Evolutionary conservation across 495 filamentous ascomycete genomes (phyloP).

Genomic region (Penicillium mononematosum): DNA sequence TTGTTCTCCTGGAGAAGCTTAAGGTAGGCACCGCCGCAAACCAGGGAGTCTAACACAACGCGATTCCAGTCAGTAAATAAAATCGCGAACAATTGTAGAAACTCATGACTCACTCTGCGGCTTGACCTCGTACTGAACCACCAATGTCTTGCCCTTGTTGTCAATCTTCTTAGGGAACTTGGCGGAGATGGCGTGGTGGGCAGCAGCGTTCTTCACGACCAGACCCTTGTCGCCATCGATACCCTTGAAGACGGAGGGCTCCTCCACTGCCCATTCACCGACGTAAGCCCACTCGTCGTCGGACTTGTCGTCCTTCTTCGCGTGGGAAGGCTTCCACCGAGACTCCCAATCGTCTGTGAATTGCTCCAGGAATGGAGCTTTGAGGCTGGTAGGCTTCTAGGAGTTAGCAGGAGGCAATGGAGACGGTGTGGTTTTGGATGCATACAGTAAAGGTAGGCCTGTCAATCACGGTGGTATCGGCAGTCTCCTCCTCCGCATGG

Average conservation of each 20-base stretch:
- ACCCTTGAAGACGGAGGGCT: slow-evolving; percentile 87
- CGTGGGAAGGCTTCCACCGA: slow-evolving; percentile 89
- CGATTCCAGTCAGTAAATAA: not conserved
- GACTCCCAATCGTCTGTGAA: slow-evolving; percentile 94
- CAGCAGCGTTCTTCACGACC: slow-evolving; percentile 93
- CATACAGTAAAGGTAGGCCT: slow-evolving; percentile 89
- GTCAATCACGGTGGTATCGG: slow-evolving; percentile 56
- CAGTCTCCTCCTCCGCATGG: slow-evolving; percentile 66
- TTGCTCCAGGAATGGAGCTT: slow-evolving; percentile 96
- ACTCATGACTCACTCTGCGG: slow-evolving; percentile 74
- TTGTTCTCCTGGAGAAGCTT: slow-evolving; percentile 99
- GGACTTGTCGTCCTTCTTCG: slow-evolving; percentile 88
- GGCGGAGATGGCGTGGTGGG: slow-evolving; percentile 98
- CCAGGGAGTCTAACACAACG: slow-evolving; percentile 69
- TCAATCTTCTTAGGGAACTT: slow-evolving; percentile 97
- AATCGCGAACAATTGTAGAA: not conserved
- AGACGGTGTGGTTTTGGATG: slow-evolving; percentile 12
- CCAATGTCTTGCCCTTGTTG: slow-evolving; percentile 93
- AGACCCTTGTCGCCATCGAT: slow-evolving; percentile 96
- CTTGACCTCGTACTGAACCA: slow-evolving; percentile 99
- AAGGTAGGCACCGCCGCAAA: slow-evolving; percentile 98
- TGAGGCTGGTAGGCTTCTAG: slow-evolving; percentile 73
- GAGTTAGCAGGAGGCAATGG: slow-evolving; percentile 18
- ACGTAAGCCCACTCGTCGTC: slow-evolving; percentile 98
- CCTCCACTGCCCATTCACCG: slow-evolving; percentile 95